Percentiles rank a stretch among this genome's conserved stretches.
Conservation (phyloP, 805 yeast genomes). For the Wickerhamiella domercqiae region DNA sequence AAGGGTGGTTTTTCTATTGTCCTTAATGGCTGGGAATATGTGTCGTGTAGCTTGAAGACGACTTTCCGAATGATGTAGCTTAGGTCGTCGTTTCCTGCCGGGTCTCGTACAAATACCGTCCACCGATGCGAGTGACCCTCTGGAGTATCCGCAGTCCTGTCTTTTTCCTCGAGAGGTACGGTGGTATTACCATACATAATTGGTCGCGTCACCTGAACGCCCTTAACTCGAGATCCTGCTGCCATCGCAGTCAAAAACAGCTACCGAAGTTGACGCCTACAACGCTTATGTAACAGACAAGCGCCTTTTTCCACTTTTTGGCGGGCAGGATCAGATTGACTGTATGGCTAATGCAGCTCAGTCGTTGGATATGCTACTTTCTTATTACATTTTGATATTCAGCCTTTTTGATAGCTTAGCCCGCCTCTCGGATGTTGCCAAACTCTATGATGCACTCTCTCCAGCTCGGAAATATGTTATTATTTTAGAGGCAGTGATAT, state of each 20-base stretch:
- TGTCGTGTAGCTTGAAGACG: constrained; percentile 88
- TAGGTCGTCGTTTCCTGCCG: constrained; percentile 56
- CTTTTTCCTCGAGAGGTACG: constrained; percentile 39
- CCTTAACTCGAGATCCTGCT: constrained; percentile 23
- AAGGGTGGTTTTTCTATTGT: constrained; percentile 82
- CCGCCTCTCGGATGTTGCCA: no score
- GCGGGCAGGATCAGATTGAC: no score
- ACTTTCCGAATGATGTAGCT: constrained; percentile 76
- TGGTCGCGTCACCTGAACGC: constrained; percentile 60
- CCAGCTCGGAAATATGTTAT: no score
- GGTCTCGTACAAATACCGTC: constrained; percentile 83
- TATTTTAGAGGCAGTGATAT: constrained; percentile 10
- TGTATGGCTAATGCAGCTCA: no score
- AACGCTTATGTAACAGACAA: no score
- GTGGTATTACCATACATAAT: constrained; percentile 73
- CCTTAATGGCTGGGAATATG: constrained; percentile 76
- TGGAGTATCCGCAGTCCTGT: constrained; percentile 49
- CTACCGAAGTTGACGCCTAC: no score
- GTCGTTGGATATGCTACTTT: no score
- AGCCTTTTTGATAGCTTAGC: no score
- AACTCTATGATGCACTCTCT: no score
- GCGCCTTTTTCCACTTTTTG: no score
- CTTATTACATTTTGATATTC: no score
- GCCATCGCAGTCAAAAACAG: constrained; percentile 1
- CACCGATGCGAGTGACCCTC: constrained; percentile 87